Base-by-base conservation (phyloP, 345 rosid genomes). In the Trapa incisa region DNA sequence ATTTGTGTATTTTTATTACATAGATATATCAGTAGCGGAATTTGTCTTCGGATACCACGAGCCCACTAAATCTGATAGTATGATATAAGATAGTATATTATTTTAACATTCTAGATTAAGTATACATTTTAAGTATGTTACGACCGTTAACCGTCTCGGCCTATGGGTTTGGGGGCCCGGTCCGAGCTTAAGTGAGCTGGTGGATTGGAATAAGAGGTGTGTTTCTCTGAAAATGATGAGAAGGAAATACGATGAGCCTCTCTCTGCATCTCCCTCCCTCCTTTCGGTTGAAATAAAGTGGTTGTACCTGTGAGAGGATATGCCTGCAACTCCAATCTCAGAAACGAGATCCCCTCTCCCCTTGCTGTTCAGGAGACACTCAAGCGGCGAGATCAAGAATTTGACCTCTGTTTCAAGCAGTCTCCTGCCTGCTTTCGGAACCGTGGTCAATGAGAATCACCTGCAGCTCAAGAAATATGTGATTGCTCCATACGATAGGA, bases 351-450 rank as follows among this genome's bases (percentile, higher is more conserved):
- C 85, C 0, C 88, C 86, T 17, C 43, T 75, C 36, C 83, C 92
- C n/a, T 36, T 71, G 45, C 81, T 80, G 65, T 80, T 82, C 45
- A 82, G 84, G 65, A 72, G 92, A 61, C 81, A 78, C 64, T 84
- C 97, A 4, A 88, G 84, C 39, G 63, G 77, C 5, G 89, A 89
- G 42, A 64, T 81, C 64, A 74, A 82, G 79, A 90, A 82, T 67
- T 61, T 88, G 74, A 80, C 87, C 6, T 78, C 97, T 0, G 87
- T 93, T 71, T 93, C 96, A 0, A 90, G 98, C 75, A 90, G 89
- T 67, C 80, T 90, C 4, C 79, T 90, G 67, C 98, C 98, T 61
- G 95, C 96, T 36, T 90, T 93, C 68, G 99, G 97, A 17, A 88
- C 86, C 0, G 81, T 83, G 39, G 75, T 90, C 3, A 89, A 82